Evolutionary conservation across 2,329 filamentous ascomycete genomes (phyloP).

Genomic region (Exophiala alcalophila): DNA sequence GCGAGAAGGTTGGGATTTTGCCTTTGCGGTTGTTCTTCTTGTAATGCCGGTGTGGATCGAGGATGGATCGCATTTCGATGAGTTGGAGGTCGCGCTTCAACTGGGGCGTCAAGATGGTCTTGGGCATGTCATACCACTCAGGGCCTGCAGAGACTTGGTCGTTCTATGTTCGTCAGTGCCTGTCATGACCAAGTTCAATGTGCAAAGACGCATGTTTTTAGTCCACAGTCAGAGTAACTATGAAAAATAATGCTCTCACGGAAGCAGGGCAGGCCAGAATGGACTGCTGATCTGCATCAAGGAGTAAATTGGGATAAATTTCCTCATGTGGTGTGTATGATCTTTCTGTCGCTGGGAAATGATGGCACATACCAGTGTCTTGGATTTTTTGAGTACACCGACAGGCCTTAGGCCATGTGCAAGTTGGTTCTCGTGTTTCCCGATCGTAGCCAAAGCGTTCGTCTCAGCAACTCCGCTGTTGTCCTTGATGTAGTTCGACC

Average conservation of each 20-base stretch:
- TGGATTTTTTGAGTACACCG: constrained; percentile 52
- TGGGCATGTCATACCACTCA: constrained; percentile 84
- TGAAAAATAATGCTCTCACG: constrained; percentile 65
- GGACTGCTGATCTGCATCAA: constrained; percentile 72
- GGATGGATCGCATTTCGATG: constrained; percentile 79
- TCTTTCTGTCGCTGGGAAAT: background rate
- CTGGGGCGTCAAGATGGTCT: constrained; percentile 77
- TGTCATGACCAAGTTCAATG: no score
- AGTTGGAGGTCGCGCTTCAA: constrained; percentile 87
- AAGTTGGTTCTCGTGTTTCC: constrained; percentile 45
- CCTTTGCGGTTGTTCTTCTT: constrained; percentile 73
- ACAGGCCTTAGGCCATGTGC: constrained; percentile 52
- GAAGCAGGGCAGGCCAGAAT: constrained; percentile 76
- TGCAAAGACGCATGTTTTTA: no score
- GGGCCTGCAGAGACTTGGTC: constrained; percentile 67
- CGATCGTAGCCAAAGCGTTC: constrained; percentile 51
- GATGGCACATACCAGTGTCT: constrained; percentile 52
- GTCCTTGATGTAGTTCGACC: constrained; percentile 36
- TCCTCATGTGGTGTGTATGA: constrained; percentile 59
- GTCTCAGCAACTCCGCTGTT: constrained; percentile 53
- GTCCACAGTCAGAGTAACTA: constrained; percentile 64
- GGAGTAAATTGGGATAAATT: constrained; percentile 63
- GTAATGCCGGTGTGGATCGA: constrained; percentile 87
- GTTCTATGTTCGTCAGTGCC: constrained; percentile 40
- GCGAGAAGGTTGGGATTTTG: constrained; percentile 75